Conservation (phyloP, 495 filamentous ascomycete genomes). For the Penicillium canariense region DNA sequence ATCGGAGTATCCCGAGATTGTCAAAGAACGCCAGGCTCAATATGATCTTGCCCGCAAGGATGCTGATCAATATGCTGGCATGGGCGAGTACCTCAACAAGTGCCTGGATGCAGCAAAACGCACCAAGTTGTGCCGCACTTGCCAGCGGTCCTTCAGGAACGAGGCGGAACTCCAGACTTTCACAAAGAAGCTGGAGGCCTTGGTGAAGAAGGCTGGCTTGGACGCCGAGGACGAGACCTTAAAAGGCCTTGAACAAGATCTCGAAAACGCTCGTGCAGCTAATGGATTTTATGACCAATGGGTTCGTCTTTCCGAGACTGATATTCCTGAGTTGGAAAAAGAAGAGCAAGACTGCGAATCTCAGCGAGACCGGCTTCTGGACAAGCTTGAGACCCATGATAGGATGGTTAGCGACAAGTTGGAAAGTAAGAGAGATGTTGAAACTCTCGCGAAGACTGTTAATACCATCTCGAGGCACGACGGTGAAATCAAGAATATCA, state of each 20-base stretch:
- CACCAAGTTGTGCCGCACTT: slow-evolving; percentile 68
- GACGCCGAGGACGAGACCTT: slow-evolving; percentile 55
- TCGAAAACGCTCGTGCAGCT: slow-evolving; percentile 57
- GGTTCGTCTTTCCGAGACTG: slow-evolving; percentile 60
- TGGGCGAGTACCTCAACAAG: slow-evolving; percentile 61
- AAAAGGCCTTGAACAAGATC: slow-evolving; percentile 47
- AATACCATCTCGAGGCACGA: slow-evolving; percentile 69
- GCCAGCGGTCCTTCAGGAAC: slow-evolving; percentile 60
- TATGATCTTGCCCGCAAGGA: slow-evolving; percentile 63
- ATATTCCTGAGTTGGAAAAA: slow-evolving; percentile 66
- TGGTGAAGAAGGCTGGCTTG: slow-evolving; percentile 54
- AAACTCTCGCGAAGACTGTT: slow-evolving; percentile 72
- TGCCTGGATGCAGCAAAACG: slow-evolving; percentile 58
- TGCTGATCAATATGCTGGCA: slow-evolving; percentile 55
- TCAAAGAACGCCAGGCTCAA: slow-evolving; percentile 56
- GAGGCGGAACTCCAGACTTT: slow-evolving; percentile 57
- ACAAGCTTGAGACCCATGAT: slow-evolving; percentile 72
- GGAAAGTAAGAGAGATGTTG: slow-evolving; percentile 68
- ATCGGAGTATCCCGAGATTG: slow-evolving; percentile 48
- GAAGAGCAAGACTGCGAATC: slow-evolving; percentile 55
- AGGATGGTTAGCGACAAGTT: slow-evolving; percentile 59
- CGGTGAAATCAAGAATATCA: slow-evolving; percentile 65
- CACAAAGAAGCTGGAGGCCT: slow-evolving; percentile 57
- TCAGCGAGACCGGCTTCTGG: slow-evolving; percentile 59
- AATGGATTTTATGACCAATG: slow-evolving; percentile 71